A percentile compares a stretch with the other conserved stretches of the same genome.
Conservation (phyloP, 1,139 yeast genomes). For the Martiniozyma asiatica region DNA sequence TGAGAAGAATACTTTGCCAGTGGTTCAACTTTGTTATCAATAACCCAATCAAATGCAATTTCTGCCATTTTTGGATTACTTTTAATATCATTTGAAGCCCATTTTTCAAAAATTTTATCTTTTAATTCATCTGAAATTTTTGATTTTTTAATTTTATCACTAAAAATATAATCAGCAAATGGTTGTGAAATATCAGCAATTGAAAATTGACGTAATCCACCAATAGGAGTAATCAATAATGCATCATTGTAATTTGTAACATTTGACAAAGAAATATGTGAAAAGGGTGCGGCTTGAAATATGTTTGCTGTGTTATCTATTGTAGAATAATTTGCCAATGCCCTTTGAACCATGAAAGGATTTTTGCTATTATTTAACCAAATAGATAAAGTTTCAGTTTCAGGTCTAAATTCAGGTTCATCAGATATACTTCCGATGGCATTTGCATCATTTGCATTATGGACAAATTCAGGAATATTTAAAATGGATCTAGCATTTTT, state of each 20-base stretch:
- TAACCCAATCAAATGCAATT: constrained; percentile 38
- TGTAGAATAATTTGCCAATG: constrained; percentile 2
- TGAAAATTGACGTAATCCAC: constrained; percentile 38
- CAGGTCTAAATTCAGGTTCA: constrained; percentile 15
- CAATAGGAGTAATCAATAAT: constrained; percentile 35
- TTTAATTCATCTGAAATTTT: constrained; percentile 4
- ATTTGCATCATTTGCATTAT: not conserved
- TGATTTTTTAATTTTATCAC: constrained; percentile 5
- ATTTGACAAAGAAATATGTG: constrained; percentile 11
- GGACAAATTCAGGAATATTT: constrained; percentile 8
- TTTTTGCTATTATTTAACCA: constrained; percentile 20
- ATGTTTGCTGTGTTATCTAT: constrained; percentile 1
- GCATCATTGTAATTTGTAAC: constrained; percentile 8
- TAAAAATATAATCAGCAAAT: constrained; percentile 21
- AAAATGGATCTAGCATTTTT: constrained; percentile 18
- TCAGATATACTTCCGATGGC: not conserved
- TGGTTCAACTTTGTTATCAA: constrained; percentile 37
- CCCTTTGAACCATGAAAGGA: constrained; percentile 12
- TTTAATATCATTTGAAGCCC: constrained; percentile 13
- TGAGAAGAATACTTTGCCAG: constrained; percentile 31
- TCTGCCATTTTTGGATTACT: constrained; percentile 30
- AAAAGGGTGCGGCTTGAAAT: constrained; percentile 10
- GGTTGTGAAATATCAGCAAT: constrained; percentile 22
- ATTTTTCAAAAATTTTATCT: constrained; percentile 11
- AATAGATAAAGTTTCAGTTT: constrained; percentile 15